phyloP scores from a whole-genome alignment of 2,329 filamentous ascomycete species.

The Penicillium concentricum region DNA sequence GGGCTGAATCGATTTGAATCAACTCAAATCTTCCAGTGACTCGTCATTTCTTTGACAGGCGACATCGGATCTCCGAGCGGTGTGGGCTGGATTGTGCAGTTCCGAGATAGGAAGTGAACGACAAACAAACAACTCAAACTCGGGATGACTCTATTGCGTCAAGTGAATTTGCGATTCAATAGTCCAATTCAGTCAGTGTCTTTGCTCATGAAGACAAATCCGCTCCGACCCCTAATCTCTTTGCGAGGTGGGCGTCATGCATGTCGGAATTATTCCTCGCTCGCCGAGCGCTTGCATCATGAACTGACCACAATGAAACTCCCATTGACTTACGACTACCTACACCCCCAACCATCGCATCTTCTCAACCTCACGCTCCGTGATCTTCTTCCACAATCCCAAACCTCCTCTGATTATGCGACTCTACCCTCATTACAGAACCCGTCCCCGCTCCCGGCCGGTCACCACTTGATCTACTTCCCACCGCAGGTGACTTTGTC shows the following conservation, averaged over 20 bases:
- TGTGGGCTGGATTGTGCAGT: conserved; percentile 6
- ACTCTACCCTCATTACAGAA: conserved; percentile 35
- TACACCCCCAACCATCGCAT: conserved; percentile 62
- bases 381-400: conserved; percentile 51
- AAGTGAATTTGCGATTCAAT: conserved; percentile 6
- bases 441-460: conserved; percentile 40
- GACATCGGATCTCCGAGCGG: conserved; percentile 16
- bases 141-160: not conserved
- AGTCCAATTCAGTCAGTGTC: not conserved
- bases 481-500: conserved; percentile 65
- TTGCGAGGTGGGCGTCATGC: not conserved
- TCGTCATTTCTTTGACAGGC: not conserved
- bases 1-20: not conserved
- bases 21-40: not conserved
- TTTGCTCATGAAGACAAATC: conserved; percentile 5
- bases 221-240: conserved; percentile 8
- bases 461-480: conserved; percentile 86
- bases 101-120: conserved; percentile 1
- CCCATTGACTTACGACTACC: conserved; percentile 54
- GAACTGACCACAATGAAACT: conserved; percentile 51
- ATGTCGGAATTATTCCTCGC: conserved; percentile 30
- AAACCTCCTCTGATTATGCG: conserved; percentile 24
- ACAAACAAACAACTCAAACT: conserved; percentile 29
- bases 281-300: conserved; percentile 40
- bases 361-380: conserved; percentile 64